Evolutionary conservation across 352 stramenopile genomes (phyloP), one percentile per base, ranked within the genome.

Genomic region (Pythium chondricola): DNA sequence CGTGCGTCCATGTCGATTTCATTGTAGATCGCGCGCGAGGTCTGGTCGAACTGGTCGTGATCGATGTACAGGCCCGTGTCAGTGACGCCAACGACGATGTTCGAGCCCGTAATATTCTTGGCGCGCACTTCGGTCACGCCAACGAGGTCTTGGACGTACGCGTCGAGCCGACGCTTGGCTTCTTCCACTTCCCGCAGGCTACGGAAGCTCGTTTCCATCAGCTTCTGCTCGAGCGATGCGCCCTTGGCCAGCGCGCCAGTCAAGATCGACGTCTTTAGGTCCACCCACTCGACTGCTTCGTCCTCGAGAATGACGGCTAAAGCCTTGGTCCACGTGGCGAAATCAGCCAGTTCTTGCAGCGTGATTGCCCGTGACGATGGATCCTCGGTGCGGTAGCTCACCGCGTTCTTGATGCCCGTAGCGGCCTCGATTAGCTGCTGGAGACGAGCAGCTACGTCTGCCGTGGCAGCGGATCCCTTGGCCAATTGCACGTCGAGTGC

Each of bases 1-100:
- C 78, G 71, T n/a, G 76, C 74, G 2, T 43, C 66, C 33, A 67
- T 43, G 48, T 90, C 67, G 13, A 75, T 48, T 10, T 53, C 24
- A 51, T 85, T 72, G 65, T 77, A 88, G 38, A 85, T 84, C 8
- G 64, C 49, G 1, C 61, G 58, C 3, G 69, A 74, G 7, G 66
- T 37, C 51, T 86, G 77, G 17, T 82, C 68, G 52, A 91, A 91
- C 49, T 91, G 77, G 53, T 87, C 77, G 58, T 92, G 80, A 41
- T 85, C 65, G 14, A 92, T 65, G 49, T 89, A 89, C 0, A 92
- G 63, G 7, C 77, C 80, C 7, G 80, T 83, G 49, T 91, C 79
- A 7, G 79, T 88, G 31, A 91, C 69, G 4, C 74, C 79, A 11
- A 91, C 77, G 24, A 91, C 47, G 25, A 85, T 83, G 29, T 55